Evolutionary conservation across 202 grass and related monocot species (phyloP).

Genomic region (Zoysia matrella): DNA sequence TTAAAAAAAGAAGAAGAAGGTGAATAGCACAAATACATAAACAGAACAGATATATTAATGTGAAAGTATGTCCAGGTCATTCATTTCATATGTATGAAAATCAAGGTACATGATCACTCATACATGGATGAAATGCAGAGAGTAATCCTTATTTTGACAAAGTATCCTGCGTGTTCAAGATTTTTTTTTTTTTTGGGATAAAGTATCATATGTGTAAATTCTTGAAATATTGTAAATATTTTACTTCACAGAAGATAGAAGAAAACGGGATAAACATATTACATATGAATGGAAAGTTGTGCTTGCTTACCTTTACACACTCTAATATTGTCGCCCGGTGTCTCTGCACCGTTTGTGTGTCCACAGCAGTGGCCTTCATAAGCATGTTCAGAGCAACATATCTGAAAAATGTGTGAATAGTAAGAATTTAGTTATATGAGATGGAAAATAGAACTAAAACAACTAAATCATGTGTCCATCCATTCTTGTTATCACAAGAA

Average conservation of each 20-base stretch:
- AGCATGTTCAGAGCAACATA: slow-evolving; percentile 99
- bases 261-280: slow-evolving; percentile 30
- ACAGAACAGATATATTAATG: neutral
- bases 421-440: slow-evolving; percentile 25
- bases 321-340: slow-evolving; percentile 94
- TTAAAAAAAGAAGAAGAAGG: neutral
- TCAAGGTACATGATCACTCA: neutral
- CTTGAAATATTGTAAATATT: neutral
- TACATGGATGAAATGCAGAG: neutral
- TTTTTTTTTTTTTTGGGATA: neutral
- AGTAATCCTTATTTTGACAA: neutral
- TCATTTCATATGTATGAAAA: neutral
- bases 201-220: slow-evolving; percentile 5
- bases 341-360: slow-evolving; percentile 95
- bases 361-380: slow-evolving; percentile 86
- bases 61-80: neutral
- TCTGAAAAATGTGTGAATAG: slow-evolving; percentile 50
- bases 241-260: slow-evolving; percentile 4
- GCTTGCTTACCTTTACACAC: slow-evolving; percentile 84
- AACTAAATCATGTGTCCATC: neutral
- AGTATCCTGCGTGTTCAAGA: no score
- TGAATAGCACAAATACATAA: slow-evolving; percentile 11
- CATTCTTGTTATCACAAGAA: slow-evolving; percentile 38
- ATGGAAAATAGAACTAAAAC: slow-evolving; percentile 14
- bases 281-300: slow-evolving; percentile 14